These are phyloP conservation scores for Myxozyma sirexii DNA, from an alignment of 805 yeast species.

Conservation along the genomic window DNA sequence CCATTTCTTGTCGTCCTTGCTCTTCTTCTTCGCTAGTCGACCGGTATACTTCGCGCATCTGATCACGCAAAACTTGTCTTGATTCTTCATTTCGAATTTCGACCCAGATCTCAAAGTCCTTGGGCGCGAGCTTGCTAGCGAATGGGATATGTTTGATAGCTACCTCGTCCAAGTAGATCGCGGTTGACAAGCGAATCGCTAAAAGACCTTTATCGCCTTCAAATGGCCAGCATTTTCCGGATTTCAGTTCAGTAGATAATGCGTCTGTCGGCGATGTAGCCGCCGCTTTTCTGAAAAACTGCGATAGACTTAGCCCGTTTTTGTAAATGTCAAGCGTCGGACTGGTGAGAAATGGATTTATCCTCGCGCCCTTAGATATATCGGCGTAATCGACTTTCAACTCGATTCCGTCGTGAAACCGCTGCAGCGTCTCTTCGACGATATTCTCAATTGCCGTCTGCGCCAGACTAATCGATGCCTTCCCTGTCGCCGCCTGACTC, in stretches of 20 bases:
- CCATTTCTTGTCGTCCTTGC: neutral
- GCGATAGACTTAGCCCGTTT: neutral
- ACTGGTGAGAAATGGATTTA: conserved; percentile 36
- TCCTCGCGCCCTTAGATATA: conserved; percentile 36
- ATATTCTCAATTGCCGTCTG: conserved; percentile 32
- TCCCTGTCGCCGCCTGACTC: neutral
- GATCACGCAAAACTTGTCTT: conserved; percentile 11
- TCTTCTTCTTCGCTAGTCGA: neutral
- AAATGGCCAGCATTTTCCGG: conserved; percentile 44
- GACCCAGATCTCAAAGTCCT: conserved; percentile 39
- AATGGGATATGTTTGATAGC: conserved; percentile 38
- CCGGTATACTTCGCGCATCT: neutral
- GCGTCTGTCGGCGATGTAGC: conserved; percentile 20
- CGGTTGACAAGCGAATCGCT: conserved; percentile 37
- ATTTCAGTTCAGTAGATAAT: conserved; percentile 30
- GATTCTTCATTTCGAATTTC: conserved; percentile 30
- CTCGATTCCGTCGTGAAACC: conserved; percentile 19
- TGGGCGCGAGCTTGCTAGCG: conserved; percentile 39
- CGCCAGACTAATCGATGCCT: conserved; percentile 15
- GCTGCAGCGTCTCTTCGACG: conserved; percentile 25
- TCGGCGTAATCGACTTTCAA: conserved; percentile 30
- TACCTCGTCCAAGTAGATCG: conserved; percentile 35
- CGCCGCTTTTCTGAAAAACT: neutral
- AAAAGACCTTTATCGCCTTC: conserved; percentile 39
- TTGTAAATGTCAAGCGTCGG: conserved; percentile 27